Evolutionary conservation across 306 rosid genomes (phyloP).

Genomic region (Medicago ruthenica): DNA sequence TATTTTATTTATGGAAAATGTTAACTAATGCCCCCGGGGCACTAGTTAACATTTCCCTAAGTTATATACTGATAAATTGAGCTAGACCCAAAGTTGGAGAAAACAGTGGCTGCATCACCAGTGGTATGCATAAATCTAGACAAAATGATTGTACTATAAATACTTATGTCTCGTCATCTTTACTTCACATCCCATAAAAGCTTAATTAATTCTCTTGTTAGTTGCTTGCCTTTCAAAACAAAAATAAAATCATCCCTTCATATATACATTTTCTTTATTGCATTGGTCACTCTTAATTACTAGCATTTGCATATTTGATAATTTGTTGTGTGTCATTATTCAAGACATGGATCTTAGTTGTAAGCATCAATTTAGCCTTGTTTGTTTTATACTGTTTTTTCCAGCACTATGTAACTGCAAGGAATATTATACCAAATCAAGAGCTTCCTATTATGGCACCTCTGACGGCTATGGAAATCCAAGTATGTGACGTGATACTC

Average conservation of each 20-base stretch:
- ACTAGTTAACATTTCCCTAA: too few relatives aligned
- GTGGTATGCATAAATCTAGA: not conserved
- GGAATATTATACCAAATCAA: conserved; percentile 55
- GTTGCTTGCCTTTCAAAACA: not conserved
- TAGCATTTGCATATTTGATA: not conserved
- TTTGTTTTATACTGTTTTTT: conserved; percentile 56
- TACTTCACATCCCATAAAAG: too few relatives aligned
- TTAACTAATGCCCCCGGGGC: too few relatives aligned
- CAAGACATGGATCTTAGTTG: conserved; percentile 1
- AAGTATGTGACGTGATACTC: conserved; percentile 45
- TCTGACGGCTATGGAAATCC: conserved; percentile 78
- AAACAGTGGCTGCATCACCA: conserved; percentile 22
- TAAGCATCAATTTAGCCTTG: conserved; percentile 48
- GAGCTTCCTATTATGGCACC: conserved; percentile 83
- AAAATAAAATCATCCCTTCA: too few relatives aligned
- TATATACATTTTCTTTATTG: too few relatives aligned
- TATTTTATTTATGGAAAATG: too few relatives aligned
- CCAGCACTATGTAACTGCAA: conserved; percentile 64
- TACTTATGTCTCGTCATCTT: not conserved
- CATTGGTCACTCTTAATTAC: not conserved
- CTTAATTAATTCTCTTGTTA: not conserved
- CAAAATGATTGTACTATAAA: not conserved
- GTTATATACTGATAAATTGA: too few relatives aligned
- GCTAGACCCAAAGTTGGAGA: not conserved
- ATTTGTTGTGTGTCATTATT: too few relatives aligned